Percentiles rank a stretch among this genome's conserved stretches.
phyloP scores from a whole-genome alignment of 2,329 filamentous ascomycete species.

The Ilyonectria sp. region DNA sequence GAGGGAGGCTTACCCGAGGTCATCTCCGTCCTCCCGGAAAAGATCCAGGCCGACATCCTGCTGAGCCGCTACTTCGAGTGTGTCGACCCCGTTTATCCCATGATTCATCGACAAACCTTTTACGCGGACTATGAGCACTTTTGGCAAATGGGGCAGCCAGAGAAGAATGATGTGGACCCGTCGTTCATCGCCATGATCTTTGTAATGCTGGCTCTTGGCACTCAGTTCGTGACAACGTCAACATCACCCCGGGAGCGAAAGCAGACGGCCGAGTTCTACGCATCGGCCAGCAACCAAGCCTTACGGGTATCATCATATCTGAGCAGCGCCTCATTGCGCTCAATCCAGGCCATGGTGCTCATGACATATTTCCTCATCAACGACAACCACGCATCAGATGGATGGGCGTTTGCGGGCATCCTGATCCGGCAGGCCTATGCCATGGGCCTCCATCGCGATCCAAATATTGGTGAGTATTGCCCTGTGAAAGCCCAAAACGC shows the following conservation, averaged over 20 bases:
- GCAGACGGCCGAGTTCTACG: constrained; percentile 86
- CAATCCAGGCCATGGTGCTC: constrained; percentile 85
- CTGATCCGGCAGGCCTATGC: constrained; percentile 84
- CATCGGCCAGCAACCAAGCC: constrained; percentile 84
- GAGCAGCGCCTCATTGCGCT: constrained; percentile 79
- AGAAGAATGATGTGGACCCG: constrained; percentile 75
- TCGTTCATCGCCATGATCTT: constrained; percentile 82
- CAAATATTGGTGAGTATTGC: constrained; percentile 72
- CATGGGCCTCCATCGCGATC: constrained; percentile 85
- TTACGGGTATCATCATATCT: constrained; percentile 83
- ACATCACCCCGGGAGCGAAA: constrained; percentile 74
- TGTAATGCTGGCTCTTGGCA: constrained; percentile 83
- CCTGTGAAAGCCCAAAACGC: constrained; percentile 30
- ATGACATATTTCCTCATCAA: constrained; percentile 89
- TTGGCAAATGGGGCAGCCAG: constrained; percentile 73
- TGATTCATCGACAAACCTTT: constrained; percentile 82
- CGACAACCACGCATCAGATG: constrained; percentile 86
- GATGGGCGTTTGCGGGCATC: constrained; percentile 86
- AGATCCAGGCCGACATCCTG: constrained; percentile 81
- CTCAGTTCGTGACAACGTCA: constrained; percentile 77
- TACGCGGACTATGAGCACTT: constrained; percentile 85
- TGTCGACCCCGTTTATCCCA: constrained; percentile 86
- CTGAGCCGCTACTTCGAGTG: constrained; percentile 76
- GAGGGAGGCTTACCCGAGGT: constrained; percentile 83
- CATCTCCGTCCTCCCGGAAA: constrained; percentile 81